These are phyloP conservation scores for Onygenales sp. DNA, from an alignment of 2,329 filamentous ascomycete genomes.

Conservation along the genomic window DNA sequence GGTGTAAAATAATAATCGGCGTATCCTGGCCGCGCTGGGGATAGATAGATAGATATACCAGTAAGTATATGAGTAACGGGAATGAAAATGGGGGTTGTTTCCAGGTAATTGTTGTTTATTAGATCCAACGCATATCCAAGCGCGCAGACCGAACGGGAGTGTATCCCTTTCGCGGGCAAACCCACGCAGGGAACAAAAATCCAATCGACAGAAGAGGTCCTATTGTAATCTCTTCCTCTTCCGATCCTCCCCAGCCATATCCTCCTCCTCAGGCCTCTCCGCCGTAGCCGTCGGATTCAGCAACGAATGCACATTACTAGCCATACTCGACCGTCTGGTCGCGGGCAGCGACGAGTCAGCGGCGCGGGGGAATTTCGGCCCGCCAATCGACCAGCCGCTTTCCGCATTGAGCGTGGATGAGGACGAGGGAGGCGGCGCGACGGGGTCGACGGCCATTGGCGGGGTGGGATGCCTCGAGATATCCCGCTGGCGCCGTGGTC, in stretches of 20 bases:
- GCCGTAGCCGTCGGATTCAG: constrained; percentile 60
- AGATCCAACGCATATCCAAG: no score
- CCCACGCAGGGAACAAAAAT: no score
- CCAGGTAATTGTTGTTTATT: no score
- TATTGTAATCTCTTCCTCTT: constrained; percentile 51
- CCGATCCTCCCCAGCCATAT: constrained; percentile 45
- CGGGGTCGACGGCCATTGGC: neutral
- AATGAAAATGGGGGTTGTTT: no score
- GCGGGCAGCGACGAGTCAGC: constrained; percentile 41
- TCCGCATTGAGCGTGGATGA: constrained; percentile 43
- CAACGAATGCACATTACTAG: constrained; percentile 57
- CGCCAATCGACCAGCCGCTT: constrained; percentile 47
- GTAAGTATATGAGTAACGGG: no score
- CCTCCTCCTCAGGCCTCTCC: constrained; percentile 55
- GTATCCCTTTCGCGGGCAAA: no score
- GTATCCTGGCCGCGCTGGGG: no score
- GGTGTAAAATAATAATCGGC: no score
- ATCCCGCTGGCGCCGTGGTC: constrained; percentile 37
- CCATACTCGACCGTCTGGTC: constrained; percentile 62
- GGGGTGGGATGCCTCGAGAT: constrained; percentile 44
- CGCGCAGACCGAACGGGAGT: no score
- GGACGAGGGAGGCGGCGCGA: neutral
- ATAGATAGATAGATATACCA: no score
- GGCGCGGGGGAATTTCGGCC: constrained; percentile 30
- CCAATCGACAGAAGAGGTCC: constrained; percentile 5